Evolutionary conservation across 2,329 filamentous ascomycete species (phyloP).

Genomic region (Westerdykella aurantiaca): DNA sequence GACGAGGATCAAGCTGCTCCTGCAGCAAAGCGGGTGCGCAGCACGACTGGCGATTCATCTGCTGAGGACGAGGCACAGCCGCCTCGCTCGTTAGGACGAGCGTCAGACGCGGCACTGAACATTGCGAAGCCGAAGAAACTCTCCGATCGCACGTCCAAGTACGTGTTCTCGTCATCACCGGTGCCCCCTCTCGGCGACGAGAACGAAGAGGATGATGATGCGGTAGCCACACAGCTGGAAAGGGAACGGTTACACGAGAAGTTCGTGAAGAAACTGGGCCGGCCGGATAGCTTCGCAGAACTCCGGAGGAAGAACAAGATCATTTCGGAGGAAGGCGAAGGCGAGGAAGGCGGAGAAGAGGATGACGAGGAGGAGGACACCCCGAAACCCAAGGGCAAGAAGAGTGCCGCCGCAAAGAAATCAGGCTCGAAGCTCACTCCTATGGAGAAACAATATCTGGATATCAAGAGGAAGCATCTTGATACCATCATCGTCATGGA

Average conservation of each 20-base stretch:
- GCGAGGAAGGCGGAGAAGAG: slow-evolving; percentile 52
- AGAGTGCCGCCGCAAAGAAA: slow-evolving; percentile 57
- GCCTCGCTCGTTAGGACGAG: slow-evolving; percentile 18
- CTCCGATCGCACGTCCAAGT: slow-evolving; percentile 52
- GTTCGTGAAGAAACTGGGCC: slow-evolving; percentile 86
- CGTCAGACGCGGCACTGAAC: slow-evolving; percentile 20
- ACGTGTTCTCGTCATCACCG: slow-evolving; percentile 52
- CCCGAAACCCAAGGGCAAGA: slow-evolving; percentile 45
- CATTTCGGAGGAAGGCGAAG: slow-evolving; percentile 47
- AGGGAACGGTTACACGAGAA: slow-evolving; percentile 71
- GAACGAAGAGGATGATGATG: slow-evolving; percentile 41
- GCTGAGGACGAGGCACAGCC: slow-evolving; percentile 9
- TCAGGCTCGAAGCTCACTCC: slow-evolving; percentile 81
- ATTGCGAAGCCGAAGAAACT: slow-evolving; percentile 30
- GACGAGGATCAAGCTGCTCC: slow-evolving; percentile 27
- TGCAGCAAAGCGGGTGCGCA: slow-evolving; percentile 37
- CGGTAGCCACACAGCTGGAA: slow-evolving; percentile 49
- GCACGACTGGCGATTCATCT: slow-evolving; percentile 7
- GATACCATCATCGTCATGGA: slow-evolving; percentile 89
- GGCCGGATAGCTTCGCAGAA: slow-evolving; percentile 70
- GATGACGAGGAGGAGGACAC: slow-evolving; percentile 51
- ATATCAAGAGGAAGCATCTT: slow-evolving; percentile 86
- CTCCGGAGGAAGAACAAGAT: slow-evolving; percentile 57
- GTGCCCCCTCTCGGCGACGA: slow-evolving; percentile 31
- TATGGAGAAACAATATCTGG: slow-evolving; percentile 87